Conservation (phyloP, 768 basidiomycete species). For the Artomyces pyxidatus region DNA sequence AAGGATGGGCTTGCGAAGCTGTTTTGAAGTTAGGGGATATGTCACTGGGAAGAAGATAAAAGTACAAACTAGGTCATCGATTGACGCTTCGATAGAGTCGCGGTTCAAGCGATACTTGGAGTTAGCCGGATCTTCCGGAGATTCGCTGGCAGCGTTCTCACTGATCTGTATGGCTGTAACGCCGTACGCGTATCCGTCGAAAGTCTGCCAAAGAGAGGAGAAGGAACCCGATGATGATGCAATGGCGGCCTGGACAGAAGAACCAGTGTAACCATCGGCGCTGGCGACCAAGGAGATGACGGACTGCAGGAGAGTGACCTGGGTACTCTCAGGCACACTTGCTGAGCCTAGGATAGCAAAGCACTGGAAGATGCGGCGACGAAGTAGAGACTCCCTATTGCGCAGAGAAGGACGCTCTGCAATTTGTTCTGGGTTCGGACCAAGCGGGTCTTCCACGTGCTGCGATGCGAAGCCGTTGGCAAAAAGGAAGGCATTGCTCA, state of each 20-base stretch:
- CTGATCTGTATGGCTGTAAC: slow-evolving; percentile 64
- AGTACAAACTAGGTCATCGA: slow-evolving; percentile 59
- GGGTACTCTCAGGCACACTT: slow-evolving; percentile 76
- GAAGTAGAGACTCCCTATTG: slow-evolving; percentile 75
- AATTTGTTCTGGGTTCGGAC: slow-evolving; percentile 26
- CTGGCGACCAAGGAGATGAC: slow-evolving; percentile 78
- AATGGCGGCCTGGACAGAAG: slow-evolving; percentile 87
- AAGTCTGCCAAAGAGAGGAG: slow-evolving; percentile 75
- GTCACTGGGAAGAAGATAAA: slow-evolving; percentile 1
- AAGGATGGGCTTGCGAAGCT: slow-evolving; percentile 74
- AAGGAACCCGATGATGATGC: slow-evolving; percentile 80
- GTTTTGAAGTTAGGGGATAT: too few relatives aligned
- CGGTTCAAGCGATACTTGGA: slow-evolving; percentile 53
- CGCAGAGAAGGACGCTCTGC: slow-evolving; percentile 50
- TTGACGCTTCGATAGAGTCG: slow-evolving; percentile 72
- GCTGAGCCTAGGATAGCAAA: slow-evolving; percentile 76
- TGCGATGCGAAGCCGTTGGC: slow-evolving; percentile 74
- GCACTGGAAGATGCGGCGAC: slow-evolving; percentile 82
- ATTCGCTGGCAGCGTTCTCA: slow-evolving; percentile 29
- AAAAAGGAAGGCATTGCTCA: slow-evolving; percentile 88
- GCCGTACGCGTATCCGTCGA: slow-evolving; percentile 89
- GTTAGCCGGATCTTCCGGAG: slow-evolving; percentile 23
- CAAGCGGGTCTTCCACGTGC: slow-evolving; percentile 55
- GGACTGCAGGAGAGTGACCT: slow-evolving; percentile 71
- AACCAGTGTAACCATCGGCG: slow-evolving; percentile 75